Conservation (phyloP, 108 stramenopile species). For the Cyclotella sp. region DNA sequence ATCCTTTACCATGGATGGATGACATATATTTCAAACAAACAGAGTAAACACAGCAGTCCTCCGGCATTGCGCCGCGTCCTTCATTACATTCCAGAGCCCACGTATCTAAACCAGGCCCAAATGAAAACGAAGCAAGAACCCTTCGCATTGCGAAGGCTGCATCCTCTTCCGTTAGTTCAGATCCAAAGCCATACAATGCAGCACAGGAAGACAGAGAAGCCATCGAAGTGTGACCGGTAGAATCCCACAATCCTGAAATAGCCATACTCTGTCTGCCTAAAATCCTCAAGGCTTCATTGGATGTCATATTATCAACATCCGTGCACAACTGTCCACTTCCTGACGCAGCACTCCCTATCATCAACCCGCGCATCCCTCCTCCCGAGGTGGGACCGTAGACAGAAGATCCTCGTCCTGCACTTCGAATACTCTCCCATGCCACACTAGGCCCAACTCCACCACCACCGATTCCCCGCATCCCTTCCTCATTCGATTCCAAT, state of each 20-base stretch:
- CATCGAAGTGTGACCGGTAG: conserved; percentile 56
- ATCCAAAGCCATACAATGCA: conserved; percentile 58
- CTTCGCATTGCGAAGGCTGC: conserved; percentile 26
- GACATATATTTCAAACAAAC: not conserved
- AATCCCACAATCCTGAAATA: conserved; percentile 75
- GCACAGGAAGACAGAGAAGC: conserved; percentile 57
- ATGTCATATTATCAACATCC: conserved; percentile 40
- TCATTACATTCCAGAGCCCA: conserved; percentile 8
- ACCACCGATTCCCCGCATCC: not conserved
- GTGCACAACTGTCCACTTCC: conserved; percentile 49
- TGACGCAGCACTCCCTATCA: conserved; percentile 19
- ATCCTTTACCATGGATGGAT: not conserved
- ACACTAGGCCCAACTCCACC: conserved; percentile 6
- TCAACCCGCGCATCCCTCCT: not conserved
- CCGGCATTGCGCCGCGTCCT: not conserved
- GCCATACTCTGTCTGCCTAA: conserved; percentile 57
- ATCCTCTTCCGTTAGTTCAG: conserved; percentile 7
- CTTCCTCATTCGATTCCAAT: conserved; percentile 5
- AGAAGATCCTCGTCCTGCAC: conserved; percentile 22
- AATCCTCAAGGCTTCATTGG: conserved; percentile 51
- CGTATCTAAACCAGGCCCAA: conserved; percentile 39
- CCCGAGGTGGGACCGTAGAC: not conserved
- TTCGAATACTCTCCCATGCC: conserved; percentile 41
- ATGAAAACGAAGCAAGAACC: conserved; percentile 34
- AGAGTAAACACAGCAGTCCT: conserved; percentile 8